Percentiles rank a stretch among this genome's conserved stretches.
These are phyloP conservation scores for Aspergillus steynii DNA, from an alignment of 495 filamentous ascomycete species.

Conservation along the genomic window DNA sequence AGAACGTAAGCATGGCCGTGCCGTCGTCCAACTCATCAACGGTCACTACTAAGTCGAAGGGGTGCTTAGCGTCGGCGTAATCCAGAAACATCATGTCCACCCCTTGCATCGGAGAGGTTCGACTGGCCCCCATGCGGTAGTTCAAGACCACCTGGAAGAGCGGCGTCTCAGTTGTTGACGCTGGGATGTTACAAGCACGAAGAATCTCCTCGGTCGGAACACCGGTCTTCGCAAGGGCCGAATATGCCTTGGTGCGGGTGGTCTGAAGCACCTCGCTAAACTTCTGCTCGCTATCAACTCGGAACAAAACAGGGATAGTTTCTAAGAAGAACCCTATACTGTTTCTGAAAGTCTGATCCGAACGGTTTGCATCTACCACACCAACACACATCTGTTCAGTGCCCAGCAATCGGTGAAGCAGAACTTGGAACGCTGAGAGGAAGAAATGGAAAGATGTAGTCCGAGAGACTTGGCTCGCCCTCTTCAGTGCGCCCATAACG, in stretches of 20 bases:
- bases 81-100: constrained; percentile 20
- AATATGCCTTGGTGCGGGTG: constrained; percentile 17
- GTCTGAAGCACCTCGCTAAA: constrained; percentile 7
- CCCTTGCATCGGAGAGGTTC: neutral
- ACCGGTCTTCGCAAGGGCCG: constrained; percentile 22
- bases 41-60: constrained; percentile 26
- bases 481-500: constrained; percentile 2
- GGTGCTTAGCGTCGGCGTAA: constrained; percentile 15
- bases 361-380: constrained; percentile 6
- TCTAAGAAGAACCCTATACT: constrained; percentile 15
- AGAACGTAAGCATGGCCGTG: constrained; percentile 5
- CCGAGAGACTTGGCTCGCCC: neutral
- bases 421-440: constrained; percentile 5
- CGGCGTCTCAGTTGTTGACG: constrained; percentile 23
- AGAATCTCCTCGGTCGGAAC: constrained; percentile 42
- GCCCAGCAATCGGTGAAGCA: constrained; percentile 4
- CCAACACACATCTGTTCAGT: constrained; percentile 4
- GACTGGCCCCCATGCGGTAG: constrained; percentile 22
- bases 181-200: constrained; percentile 20
- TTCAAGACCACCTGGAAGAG: constrained; percentile 37
- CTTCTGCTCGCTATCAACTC: neutral
- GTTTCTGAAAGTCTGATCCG: neutral
- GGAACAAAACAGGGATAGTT: constrained; percentile 18
- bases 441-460: constrained; percentile 13
- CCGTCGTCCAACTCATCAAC: constrained; percentile 25